Evolutionary conservation across 108 stramenopile genomes (phyloP), one percentile per base, ranked within the genome.

Genomic region (Discostella pseudostelligera): DNA sequence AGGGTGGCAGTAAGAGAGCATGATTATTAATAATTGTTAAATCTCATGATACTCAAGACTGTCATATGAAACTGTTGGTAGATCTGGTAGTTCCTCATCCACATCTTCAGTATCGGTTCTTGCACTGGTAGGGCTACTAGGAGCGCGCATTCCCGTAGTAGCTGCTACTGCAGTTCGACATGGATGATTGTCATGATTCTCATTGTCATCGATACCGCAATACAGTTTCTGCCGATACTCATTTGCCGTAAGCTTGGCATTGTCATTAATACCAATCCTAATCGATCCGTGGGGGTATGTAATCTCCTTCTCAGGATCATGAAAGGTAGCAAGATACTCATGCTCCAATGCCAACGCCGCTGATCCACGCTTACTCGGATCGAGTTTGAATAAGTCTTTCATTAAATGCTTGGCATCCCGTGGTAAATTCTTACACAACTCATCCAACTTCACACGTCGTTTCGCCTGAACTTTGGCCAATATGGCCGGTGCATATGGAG

Each of bases 291-390:
- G 39, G 9, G 62, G 62, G 57, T 75, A 87, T 11, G 21, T 20
- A 5, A 77, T 68, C 77, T 87, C 89, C 21, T 79, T 71, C 54
- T 81, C 79, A 11, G 83, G 83, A 59, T 90, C 78, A 69, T 92
- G 86, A 42, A 94, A 88, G 32, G 87, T 83, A n/a, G 82, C 77
- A 12, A 93, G 75, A 60, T 89, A 95, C 4, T 85, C 72, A 63
- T 95, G 89, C 61, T 62, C 65, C 56, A 95, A 69, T 14, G 87
- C 84, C 7, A 78, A 80, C 39, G 72, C 83, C 3, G 88, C 87
- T 2, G 79, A 59, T 10, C 83, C 68, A 44, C 93, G 83, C 44
- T 90, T 83, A 14, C 48, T 59, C 4, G 92, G 89, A 61, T 90
- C 78, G 55, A 93, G 89, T 44, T 83, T 69, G 43, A 94, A 84